Base-by-base conservation (phyloP, 441 rosid species). In the Rhodomyrtus psidioides region DNA sequence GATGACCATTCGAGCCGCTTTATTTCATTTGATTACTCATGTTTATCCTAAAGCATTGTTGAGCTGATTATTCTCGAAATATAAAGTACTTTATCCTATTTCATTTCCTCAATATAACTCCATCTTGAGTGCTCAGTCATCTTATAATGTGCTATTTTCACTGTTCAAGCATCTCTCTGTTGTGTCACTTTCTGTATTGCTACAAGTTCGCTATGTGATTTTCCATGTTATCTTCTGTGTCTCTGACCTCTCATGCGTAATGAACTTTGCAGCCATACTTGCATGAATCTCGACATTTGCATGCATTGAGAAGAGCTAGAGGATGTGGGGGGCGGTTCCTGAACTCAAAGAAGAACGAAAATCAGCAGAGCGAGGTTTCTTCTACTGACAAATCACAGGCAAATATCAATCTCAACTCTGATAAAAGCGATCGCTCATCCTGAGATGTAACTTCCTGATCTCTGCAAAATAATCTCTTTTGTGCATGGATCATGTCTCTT, bases 301-400 rank as follows among this genome's bases (percentile, higher is more conserved):
- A 97, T 92, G 99, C 99, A 12, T 86, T 97, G 85, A 92, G 91
- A 93, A 90, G 99, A 86, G 98, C 98, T 42, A 95, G 99, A 89
- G 99, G 99, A 91, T 91, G 92, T 84, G 98, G 99, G 12, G 99
- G 99, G 12, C 93, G 99, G 86, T 97, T 97, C 93, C 97, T 96
- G 88, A 97, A 96, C 85, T 86, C 97, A 44, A 95, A 96, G 94
- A 95, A 95, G 88, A 88, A 85, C 59, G 94, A 94, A 86, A 92
- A 87, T 70, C 88, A 92, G 81, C 91, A 93, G 83, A 89, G 89
- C 53, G 96, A 90, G 86, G 91, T 75, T 75, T 89, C 90, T 82
- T 90, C 95, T 26, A 91, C 87, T 70, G 94, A 92, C 85, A 90
- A 91, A 89, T 92, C 96, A 83, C 96, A 92, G 87, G 91, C 93